A percentile compares a stretch with the other conserved stretches of the same genome.
These are phyloP conservation scores for Hyphopichia pseudoburtonii DNA, from an alignment of 1,139 yeast species.

Conservation along the genomic window DNA sequence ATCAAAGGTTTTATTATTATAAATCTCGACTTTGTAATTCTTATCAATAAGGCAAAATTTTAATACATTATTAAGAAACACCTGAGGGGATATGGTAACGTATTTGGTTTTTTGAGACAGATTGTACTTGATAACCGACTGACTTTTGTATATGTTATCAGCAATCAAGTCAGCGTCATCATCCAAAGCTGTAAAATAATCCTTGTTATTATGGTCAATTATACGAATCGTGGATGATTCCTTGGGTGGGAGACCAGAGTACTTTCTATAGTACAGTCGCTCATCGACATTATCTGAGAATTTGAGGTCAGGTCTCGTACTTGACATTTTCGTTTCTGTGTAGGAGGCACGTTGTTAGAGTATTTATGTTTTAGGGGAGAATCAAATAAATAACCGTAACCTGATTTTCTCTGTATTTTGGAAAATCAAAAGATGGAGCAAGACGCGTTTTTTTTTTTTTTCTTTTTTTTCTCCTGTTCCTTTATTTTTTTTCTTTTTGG, in stretches of 20 bases:
- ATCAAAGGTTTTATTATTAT: conserved; percentile 58
- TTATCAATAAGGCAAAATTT: conserved; percentile 65
- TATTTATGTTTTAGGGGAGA: neutral
- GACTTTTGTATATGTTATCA: conserved; percentile 78
- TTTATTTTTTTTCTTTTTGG: neutral
- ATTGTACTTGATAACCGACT: conserved; percentile 67
- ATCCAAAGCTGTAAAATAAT: conserved; percentile 73
- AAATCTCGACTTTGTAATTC: conserved; percentile 77
- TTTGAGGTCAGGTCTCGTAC: conserved; percentile 70
- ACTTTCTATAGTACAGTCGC: conserved; percentile 61
- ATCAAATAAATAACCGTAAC: neutral
- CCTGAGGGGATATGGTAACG: conserved; percentile 76
- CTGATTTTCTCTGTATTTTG: neutral
- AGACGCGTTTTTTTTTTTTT: neutral
- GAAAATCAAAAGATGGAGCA: neutral
- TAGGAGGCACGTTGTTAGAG: no score
- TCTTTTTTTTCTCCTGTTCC: neutral
- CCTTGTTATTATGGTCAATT: conserved; percentile 68
- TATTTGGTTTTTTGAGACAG: conserved; percentile 52
- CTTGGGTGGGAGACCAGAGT: conserved; percentile 49
- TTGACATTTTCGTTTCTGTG: conserved; percentile 39
- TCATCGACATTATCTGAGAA: conserved; percentile 67
- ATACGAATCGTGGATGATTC: conserved; percentile 56
- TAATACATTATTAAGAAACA: conserved; percentile 61
- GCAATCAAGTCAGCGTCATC: conserved; percentile 84